phyloP scores from a whole-genome alignment of 2,329 filamentous ascomycete species.

The Chrysoporthe austroafricana region DNA sequence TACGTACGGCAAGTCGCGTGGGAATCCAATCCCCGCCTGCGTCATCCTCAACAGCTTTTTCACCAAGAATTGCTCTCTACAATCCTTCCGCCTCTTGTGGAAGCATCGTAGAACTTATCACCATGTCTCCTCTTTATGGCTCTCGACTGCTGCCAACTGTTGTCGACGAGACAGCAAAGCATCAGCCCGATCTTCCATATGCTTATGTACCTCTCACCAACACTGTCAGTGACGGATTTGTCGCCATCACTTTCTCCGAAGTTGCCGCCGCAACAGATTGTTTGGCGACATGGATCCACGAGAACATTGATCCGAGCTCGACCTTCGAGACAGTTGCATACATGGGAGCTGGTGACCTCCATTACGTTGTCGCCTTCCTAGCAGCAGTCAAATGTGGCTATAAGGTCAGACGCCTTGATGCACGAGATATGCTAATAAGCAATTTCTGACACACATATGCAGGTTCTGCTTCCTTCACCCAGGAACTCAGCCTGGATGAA shows the following conservation, averaged over 20 bases:
- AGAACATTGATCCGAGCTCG: constrained; percentile 13
- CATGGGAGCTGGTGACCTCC: constrained; percentile 18
- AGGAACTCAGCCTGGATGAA: constrained; percentile 25
- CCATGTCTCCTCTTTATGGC: constrained; percentile 13
- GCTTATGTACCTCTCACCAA: constrained; percentile 17
- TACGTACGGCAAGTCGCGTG: no score
- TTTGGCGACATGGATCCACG: constrained; percentile 16
- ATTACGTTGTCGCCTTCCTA: constrained; percentile 19
- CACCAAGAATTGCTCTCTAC: background rate
- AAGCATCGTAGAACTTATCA: background rate
- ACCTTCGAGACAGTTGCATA: constrained; percentile 22
- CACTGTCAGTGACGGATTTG: constrained; percentile 19
- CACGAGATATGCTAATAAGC: background rate
- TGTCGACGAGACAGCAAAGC: constrained; percentile 20
- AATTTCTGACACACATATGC: background rate
- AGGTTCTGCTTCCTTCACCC: constrained; percentile 13
- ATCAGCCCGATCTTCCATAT: constrained; percentile 17
- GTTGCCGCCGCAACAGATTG: constrained; percentile 12
- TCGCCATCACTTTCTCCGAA: constrained; percentile 15
- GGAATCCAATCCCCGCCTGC: no score
- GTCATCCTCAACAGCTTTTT: no score
- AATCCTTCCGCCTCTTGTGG: background rate
- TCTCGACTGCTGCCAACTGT: constrained; percentile 18
- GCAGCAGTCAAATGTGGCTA: constrained; percentile 26
- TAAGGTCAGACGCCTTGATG: background rate